Evolutionary conservation across 2,329 filamentous ascomycete genomes (phyloP).

Genomic region (Scedosporium aurantiacum): DNA sequence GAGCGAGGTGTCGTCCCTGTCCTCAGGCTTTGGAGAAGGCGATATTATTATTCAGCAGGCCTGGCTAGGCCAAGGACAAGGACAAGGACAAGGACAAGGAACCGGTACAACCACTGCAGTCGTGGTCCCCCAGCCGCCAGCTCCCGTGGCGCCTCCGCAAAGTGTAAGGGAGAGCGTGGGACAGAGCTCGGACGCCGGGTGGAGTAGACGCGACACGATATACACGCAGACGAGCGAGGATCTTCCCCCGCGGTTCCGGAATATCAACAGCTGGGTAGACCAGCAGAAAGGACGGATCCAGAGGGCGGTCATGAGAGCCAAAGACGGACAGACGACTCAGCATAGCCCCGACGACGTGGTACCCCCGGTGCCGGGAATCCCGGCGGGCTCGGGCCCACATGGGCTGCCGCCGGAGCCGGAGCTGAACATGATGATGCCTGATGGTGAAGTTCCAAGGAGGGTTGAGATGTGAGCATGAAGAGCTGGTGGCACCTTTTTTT

Average conservation of each 20-base stretch:
- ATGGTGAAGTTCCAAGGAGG: conserved; percentile 33
- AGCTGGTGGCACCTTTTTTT: neutral
- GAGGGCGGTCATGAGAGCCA: conserved; percentile 29
- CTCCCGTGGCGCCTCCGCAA: neutral
- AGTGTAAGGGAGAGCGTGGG: conserved; percentile 11
- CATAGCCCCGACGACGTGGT: conserved; percentile 15
- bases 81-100: neutral
- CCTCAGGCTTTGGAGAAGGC: conserved; percentile 53
- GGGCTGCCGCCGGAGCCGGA: conserved; percentile 32
- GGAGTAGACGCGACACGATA: conserved; percentile 33
- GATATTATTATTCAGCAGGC: conserved; percentile 38
- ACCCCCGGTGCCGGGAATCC: conserved; percentile 27
- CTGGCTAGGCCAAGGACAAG: neutral
- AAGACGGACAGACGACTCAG: conserved; percentile 9
- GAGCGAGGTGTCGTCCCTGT: conserved; percentile 48
- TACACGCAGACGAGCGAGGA: conserved; percentile 45
- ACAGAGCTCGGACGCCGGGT: conserved; percentile 20
- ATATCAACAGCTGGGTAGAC: conserved; percentile 52
- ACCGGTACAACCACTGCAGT: neutral
- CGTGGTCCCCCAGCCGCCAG: neutral
- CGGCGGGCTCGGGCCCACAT: conserved; percentile 20
- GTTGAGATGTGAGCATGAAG: conserved; percentile 18
- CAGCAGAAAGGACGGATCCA: conserved; percentile 48
- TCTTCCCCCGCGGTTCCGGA: conserved; percentile 42
- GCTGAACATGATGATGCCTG: conserved; percentile 40